Evolutionary conservation across 1,284 basidiomycete genomes (phyloP).

Genomic region (Puccinia horiana): DNA sequence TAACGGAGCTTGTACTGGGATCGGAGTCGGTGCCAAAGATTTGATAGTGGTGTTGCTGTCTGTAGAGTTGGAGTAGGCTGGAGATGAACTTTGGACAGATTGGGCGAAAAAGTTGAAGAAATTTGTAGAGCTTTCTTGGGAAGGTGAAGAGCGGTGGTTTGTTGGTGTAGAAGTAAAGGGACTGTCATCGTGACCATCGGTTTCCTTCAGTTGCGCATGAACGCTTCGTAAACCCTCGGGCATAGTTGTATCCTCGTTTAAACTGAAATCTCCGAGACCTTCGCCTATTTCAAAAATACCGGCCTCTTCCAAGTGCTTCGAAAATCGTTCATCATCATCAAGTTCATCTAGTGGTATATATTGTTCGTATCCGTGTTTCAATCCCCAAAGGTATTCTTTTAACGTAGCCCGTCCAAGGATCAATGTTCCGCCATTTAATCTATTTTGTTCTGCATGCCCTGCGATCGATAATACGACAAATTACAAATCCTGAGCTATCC

Average conservation of each 20-base stretch:
- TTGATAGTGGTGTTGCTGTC: background rate
- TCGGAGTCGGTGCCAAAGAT: constrained; percentile 22
- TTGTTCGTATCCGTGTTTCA: constrained; percentile 57
- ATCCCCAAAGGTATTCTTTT: constrained; percentile 58
- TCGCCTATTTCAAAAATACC: constrained; percentile 29
- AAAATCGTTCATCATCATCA: constrained; percentile 52
- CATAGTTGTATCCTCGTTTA: background rate
- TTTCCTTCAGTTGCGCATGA: constrained; percentile 1
- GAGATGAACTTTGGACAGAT: background rate
- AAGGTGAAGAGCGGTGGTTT: background rate
- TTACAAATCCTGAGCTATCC: background rate
- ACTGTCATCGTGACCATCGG: background rate
- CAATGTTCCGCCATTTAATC: constrained; percentile 57
- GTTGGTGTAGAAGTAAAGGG: background rate
- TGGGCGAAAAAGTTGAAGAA: constrained; percentile 23
- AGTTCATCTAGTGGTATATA: constrained; percentile 53
- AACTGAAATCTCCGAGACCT: background rate
- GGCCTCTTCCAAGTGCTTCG: constrained; percentile 27
- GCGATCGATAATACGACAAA: background rate
- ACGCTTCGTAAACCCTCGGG: constrained; percentile 34
- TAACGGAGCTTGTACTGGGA: constrained; percentile 46
- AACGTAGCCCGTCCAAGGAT: constrained; percentile 57
- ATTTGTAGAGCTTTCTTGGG: background rate
- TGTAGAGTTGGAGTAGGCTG: background rate
- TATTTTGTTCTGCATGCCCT: constrained; percentile 54